These are phyloP conservation scores for Cercospora zeina DNA, from an alignment of 2,329 filamentous ascomycete genomes.

Conservation along the genomic window DNA sequence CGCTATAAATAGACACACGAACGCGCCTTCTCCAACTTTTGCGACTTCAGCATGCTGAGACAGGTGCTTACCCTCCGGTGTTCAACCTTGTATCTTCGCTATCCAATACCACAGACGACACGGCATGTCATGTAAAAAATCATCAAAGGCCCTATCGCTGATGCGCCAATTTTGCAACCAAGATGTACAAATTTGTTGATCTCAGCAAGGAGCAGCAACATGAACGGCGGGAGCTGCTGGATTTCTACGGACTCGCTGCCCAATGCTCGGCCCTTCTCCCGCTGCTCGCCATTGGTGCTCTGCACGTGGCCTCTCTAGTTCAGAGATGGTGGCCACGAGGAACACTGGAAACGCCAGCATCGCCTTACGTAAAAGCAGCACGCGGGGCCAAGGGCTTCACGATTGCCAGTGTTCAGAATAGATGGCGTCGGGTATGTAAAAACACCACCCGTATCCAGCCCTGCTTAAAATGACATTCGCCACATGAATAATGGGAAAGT, in stretches of 20 bases:
- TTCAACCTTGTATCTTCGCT: neutral
- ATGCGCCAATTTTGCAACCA: neutral
- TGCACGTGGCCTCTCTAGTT: conserved; percentile 42
- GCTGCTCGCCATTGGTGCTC: conserved; percentile 47
- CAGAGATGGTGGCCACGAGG: conserved; percentile 13
- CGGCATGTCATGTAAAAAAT: neutral
- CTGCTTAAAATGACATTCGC: no score
- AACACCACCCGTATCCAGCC: no score
- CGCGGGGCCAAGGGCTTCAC: conserved; percentile 11
- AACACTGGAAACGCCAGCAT: conserved; percentile 39
- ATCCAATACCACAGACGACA: neutral
- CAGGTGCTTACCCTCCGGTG: neutral
- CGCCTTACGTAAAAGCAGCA: conserved; percentile 44
- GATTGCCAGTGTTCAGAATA: neutral
- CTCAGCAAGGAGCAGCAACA: conserved; percentile 53
- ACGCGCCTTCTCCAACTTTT: neutral
- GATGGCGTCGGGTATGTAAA: conserved; percentile 32
- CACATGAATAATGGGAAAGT: no score
- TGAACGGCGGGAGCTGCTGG: conserved; percentile 54
- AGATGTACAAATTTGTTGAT: conserved; percentile 54
- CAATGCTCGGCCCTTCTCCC: conserved; percentile 56
- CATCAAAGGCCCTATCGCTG: neutral
- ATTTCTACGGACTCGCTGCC: conserved; percentile 57
- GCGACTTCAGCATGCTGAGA: neutral
- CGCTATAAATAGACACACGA: neutral